These are phyloP conservation scores for Alternaria ethzedia DNA, from an alignment of 2,329 filamentous ascomycete species.

Conservation along the genomic window DNA sequence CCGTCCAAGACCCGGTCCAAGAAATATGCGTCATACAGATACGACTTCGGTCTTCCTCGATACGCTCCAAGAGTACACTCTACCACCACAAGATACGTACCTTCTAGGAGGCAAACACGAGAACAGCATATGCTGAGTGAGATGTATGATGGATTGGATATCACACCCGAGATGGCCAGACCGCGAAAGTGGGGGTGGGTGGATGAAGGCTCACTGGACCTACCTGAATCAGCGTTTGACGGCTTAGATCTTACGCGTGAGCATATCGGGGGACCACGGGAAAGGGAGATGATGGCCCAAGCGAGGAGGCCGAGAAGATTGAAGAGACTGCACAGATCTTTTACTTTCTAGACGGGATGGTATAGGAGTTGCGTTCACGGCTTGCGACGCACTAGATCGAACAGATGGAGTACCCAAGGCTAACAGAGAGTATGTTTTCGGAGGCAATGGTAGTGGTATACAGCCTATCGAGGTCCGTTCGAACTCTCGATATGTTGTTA, in stretches of 20 bases:
- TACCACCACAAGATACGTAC: neutral
- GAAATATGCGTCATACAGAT: neutral
- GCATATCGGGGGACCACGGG: too few species aligned
- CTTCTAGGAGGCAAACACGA: neutral
- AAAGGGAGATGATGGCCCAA: neutral
- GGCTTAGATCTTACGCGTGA: too few species aligned
- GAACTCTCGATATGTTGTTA: neutral
- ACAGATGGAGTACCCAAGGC: neutral
- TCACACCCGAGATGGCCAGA: neutral
- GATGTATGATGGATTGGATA: neutral
- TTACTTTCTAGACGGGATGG: neutral
- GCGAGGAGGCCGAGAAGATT: neutral
- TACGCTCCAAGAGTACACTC: neutral
- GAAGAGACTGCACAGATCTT: neutral
- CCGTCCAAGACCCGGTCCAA: neutral
- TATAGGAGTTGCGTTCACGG: too few species aligned
- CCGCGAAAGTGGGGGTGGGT: too few species aligned
- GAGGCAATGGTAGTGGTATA: neutral
- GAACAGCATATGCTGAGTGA: neutral
- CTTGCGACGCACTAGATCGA: neutral
- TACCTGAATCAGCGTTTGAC: too few species aligned
- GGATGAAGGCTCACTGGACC: too few species aligned
- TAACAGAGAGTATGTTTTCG: neutral
- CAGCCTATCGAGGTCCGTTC: neutral
- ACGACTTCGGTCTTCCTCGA: neutral